A percentile compares a stretch with the other conserved stretches of the same genome.
These are phyloP conservation scores for Trametopsis cervina DNA, from an alignment of 768 basidiomycete genomes.

Conservation along the genomic window DNA sequence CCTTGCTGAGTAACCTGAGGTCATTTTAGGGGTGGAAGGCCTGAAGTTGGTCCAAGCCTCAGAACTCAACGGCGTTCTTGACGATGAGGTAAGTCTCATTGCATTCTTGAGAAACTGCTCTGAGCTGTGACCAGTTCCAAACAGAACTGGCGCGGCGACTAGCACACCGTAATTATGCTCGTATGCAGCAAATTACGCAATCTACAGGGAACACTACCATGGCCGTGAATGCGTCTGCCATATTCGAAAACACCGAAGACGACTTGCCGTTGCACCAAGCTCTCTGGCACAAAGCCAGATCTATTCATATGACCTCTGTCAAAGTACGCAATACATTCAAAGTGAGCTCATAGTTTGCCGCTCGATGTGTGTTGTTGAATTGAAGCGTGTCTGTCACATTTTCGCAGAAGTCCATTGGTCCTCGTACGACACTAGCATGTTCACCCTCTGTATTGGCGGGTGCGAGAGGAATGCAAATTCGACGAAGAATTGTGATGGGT, in stretches of 20 bases:
- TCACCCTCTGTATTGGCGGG: neutral
- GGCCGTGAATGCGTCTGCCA: conserved; percentile 41
- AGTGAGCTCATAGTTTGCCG: neutral
- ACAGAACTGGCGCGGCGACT: conserved; percentile 34
- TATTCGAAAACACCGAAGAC: conserved; percentile 33
- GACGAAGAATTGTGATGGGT: neutral
- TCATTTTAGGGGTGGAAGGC: conserved; percentile 19
- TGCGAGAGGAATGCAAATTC: neutral
- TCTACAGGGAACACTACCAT: conserved; percentile 40
- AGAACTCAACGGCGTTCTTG: conserved; percentile 8
- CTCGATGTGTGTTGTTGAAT: neutral
- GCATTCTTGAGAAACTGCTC: conserved; percentile 1
- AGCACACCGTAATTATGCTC: conserved; percentile 29
- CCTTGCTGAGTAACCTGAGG: neutral
- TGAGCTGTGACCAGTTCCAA: conserved; percentile 33
- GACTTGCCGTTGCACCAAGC: conserved; percentile 14
- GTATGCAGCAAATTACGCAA: conserved; percentile 33
- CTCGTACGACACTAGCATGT: neutral
- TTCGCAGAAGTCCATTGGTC: neutral
- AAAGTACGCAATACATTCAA: conserved; percentile 7
- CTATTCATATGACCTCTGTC: conserved; percentile 3
- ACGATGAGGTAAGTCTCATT: neutral
- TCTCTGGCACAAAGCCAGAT: neutral
- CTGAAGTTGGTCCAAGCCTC: conserved; percentile 11
- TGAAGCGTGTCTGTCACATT: neutral